A percentile compares a stretch with the other conserved stretches of the same genome.
phyloP scores from a whole-genome alignment of 495 filamentous ascomycete genomes.

The Aspergillus coremiiformis region DNA sequence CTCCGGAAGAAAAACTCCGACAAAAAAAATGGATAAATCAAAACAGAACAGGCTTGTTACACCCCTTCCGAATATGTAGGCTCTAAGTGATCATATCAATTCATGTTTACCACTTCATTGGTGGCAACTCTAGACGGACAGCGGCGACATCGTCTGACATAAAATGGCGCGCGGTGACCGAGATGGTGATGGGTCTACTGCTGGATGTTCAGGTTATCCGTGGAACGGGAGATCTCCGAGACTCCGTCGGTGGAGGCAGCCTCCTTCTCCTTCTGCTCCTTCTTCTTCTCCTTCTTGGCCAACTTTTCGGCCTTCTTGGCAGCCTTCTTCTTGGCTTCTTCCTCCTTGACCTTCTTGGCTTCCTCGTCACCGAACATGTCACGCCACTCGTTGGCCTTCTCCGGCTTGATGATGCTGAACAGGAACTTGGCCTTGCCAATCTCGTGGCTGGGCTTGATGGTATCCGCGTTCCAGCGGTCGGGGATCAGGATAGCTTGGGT shows the following conservation, averaged over 20 bases:
- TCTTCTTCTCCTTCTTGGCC: constrained; percentile 21
- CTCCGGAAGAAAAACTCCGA: not conserved
- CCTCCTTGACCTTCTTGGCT: constrained; percentile 56
- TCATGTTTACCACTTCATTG: not conserved
- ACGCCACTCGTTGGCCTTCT: constrained; percentile 78
- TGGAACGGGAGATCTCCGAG: not conserved
- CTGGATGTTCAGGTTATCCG: not conserved
- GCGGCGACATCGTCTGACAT: not conserved
- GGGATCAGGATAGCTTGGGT: constrained; percentile 60
- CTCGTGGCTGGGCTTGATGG: constrained; percentile 64
- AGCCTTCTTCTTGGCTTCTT: constrained; percentile 55
- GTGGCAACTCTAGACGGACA: not conserved
- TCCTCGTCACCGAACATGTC: constrained; percentile 71
- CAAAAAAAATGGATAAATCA: not conserved
- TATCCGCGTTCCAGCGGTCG: constrained; percentile 50
- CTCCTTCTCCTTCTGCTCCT: constrained; percentile 16
- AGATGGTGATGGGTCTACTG: not conserved
- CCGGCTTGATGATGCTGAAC: constrained; percentile 75
- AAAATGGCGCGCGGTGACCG: not conserved
- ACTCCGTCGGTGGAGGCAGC: constrained; percentile 1
- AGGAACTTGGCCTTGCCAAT: constrained; percentile 77
- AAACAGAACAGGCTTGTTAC: not conserved
- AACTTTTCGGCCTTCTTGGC: constrained; percentile 33
- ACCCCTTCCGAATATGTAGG: not conserved
- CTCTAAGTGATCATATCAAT: not conserved